Conservation (phyloP, 176 grass and related monocot species). For the Raddia distichophylla region DNA sequence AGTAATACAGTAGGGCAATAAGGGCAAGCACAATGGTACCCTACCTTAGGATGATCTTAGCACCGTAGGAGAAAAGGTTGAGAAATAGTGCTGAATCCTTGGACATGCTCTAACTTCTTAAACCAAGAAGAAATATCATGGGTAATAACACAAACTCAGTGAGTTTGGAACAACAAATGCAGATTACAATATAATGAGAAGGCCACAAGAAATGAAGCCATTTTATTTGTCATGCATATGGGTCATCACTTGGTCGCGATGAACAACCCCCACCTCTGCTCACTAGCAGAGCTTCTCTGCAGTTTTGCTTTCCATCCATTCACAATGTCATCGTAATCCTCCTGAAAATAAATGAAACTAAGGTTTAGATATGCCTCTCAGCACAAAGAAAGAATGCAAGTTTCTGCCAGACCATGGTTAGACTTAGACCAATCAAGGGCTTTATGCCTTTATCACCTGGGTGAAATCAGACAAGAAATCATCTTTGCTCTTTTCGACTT, state of each 20-base stretch:
- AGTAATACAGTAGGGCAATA: background rate
- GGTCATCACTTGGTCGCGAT: slow-evolving; percentile 70
- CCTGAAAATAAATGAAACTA: slow-evolving; percentile 49
- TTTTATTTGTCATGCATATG: slow-evolving; percentile 28
- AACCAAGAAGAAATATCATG: background rate
- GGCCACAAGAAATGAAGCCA: slow-evolving; percentile 6
- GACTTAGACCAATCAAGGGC: background rate
- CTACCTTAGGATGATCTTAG: too few species aligned
- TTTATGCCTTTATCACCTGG: slow-evolving; percentile 55
- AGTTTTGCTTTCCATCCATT: slow-evolving; percentile 96
- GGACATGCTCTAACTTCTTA: background rate
- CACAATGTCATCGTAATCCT: slow-evolving; percentile 85
- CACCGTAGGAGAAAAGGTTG: too few species aligned
- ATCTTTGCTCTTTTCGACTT: slow-evolving; percentile 76
- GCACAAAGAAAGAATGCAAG: background rate
- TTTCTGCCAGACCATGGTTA: background rate
- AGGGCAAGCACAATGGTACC: too few species aligned
- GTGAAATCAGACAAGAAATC: slow-evolving; percentile 78
- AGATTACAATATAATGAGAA: slow-evolving; percentile 5
- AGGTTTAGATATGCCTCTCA: slow-evolving; percentile 7
- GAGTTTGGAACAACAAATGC: slow-evolving; percentile 7
- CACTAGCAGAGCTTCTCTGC: slow-evolving; percentile 76
- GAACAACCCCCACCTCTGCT: slow-evolving; percentile 97
- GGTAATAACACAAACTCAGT: background rate
- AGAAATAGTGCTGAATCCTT: too few species aligned